phyloP scores from a whole-genome alignment of 495 filamentous ascomycete genomes.

The Podospora bellae-mahoneyi region DNA sequence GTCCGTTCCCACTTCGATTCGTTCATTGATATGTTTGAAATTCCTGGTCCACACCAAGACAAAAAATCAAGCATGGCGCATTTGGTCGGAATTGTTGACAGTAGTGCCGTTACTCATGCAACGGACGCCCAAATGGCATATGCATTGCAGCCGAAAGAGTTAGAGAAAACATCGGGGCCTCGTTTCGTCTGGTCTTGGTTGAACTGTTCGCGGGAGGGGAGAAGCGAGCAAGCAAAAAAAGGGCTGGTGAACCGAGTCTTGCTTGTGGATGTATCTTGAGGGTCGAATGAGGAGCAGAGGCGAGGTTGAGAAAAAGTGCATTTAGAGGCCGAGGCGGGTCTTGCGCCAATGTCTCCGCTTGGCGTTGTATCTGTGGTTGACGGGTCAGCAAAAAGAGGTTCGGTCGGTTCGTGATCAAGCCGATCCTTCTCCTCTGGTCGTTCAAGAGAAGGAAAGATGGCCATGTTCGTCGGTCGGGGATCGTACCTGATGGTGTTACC shows the following conservation, averaged over 20 bases:
- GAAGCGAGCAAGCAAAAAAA: slow-evolving; percentile 16
- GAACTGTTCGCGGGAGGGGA: neutral
- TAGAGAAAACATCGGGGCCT: neutral
- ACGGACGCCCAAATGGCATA: neutral
- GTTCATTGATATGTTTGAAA: neutral
- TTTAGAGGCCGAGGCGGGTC: slow-evolving; percentile 97
- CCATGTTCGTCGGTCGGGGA: slow-evolving; percentile 10
- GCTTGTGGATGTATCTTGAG: slow-evolving; percentile 19
- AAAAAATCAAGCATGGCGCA: neutral
- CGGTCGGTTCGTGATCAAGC: neutral
- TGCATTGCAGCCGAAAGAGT: slow-evolving; percentile 3
- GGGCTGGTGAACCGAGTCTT: slow-evolving; percentile 7
- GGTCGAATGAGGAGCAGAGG: slow-evolving; percentile 29
- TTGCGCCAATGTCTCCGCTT: slow-evolving; percentile 99
- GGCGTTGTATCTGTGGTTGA: slow-evolving; percentile 83
- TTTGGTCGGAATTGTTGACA: neutral
- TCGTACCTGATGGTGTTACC: slow-evolving; percentile 97
- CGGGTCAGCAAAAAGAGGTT: slow-evolving; percentile 11
- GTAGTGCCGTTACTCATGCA: neutral
- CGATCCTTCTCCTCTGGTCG: neutral
- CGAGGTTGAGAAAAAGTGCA: slow-evolving; percentile 24
- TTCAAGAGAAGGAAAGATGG: neutral
- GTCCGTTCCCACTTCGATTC: neutral
- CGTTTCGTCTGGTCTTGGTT: neutral
- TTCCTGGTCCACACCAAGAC: neutral